These are phyloP conservation scores for Eimeria maxima DNA, from an alignment of 169 alveolate species.

Conservation along the genomic window DNA sequence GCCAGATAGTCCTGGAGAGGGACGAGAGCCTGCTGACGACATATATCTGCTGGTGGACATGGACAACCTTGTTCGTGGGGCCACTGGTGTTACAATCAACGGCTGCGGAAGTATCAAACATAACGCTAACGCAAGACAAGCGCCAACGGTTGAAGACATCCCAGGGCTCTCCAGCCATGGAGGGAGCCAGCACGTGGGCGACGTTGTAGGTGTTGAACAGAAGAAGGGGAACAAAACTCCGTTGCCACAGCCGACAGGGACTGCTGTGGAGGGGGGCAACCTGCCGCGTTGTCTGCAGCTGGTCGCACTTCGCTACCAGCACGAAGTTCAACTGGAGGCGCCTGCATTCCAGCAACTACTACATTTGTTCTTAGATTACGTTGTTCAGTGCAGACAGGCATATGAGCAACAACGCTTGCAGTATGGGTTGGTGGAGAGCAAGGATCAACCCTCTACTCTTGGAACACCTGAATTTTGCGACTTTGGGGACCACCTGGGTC, in stretches of 20 bases:
- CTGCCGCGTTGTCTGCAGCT: constrained; percentile 65
- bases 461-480: constrained; percentile 67
- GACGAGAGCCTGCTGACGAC: not conserved
- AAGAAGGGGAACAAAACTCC: not conserved
- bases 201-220: not conserved
- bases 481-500: constrained; percentile 53
- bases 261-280: not conserved
- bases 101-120: constrained; percentile 71
- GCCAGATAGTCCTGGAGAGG: not conserved
- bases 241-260: not conserved
- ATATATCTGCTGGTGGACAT: constrained; percentile 8
- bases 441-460: not conserved
- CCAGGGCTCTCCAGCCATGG: not conserved
- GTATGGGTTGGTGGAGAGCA: not conserved
- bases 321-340: not conserved
- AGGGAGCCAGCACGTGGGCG: not conserved
- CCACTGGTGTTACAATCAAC: constrained; percentile 13
- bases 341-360: constrained; percentile 52
- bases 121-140: not conserved
- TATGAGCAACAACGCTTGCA: constrained; percentile 53
- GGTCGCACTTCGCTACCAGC: constrained; percentile 47
- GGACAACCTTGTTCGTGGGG: not conserved
- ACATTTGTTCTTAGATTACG: constrained; percentile 64
- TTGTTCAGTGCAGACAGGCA: constrained; percentile 70
- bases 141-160: not conserved